Evolutionary conservation across 2,329 filamentous ascomycete genomes (phyloP).

Genomic region (Pseudogymnoascus sp.): DNA sequence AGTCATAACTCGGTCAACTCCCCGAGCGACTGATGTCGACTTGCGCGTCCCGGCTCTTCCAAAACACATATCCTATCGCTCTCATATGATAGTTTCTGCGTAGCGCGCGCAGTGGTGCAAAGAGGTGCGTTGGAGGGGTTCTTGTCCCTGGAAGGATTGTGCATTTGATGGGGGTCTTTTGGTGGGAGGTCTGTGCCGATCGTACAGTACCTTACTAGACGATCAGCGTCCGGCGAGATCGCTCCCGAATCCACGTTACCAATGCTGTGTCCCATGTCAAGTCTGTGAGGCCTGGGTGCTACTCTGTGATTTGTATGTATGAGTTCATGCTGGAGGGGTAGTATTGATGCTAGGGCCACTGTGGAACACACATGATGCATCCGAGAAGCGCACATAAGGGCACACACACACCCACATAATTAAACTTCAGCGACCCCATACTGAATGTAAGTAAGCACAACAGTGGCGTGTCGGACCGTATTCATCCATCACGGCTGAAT

Average conservation of each 20-base stretch:
- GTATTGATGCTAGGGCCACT: conserved; percentile 1
- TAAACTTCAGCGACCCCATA: conserved; percentile 6
- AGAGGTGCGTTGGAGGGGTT: not conserved
- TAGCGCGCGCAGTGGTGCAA: not conserved
- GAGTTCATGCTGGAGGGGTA: conserved; percentile 5
- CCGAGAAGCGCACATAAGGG: not conserved
- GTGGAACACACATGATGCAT: conserved; percentile 1
- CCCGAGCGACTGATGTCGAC: not conserved
- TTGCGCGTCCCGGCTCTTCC: not conserved
- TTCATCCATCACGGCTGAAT: conserved; percentile 6
- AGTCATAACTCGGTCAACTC: not conserved
- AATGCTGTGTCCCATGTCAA: not conserved
- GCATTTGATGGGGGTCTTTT: not conserved
- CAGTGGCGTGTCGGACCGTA: not conserved
- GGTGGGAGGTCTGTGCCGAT: conserved; percentile 4
- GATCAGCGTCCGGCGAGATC: conserved; percentile 6
- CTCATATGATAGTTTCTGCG: not conserved
- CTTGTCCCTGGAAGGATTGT: not conserved
- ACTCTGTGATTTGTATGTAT: not conserved
- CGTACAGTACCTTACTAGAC: not conserved
- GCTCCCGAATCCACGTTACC: conserved; percentile 5
- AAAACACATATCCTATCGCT: not conserved
- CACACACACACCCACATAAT: not conserved
- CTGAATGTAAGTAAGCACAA: not conserved
- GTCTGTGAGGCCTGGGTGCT: not conserved